Base-by-base conservation (phyloP, 306 rosid species). In the Ormosia semicastrata region DNA sequence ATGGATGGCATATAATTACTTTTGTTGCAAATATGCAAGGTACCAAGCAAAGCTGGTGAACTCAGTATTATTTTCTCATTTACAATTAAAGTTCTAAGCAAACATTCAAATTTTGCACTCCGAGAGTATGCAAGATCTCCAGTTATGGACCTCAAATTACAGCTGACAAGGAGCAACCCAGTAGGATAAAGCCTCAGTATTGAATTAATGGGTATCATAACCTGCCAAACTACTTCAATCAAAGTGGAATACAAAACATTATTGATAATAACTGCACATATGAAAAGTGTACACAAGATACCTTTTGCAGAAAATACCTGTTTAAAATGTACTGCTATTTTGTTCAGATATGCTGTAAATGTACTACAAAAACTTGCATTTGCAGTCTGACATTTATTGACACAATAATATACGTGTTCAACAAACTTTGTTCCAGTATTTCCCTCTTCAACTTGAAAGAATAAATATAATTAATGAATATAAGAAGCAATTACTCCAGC, bases 381-480 rank as follows among this genome's bases (percentile, higher is more conserved):
- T 85, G 86, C 75, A 72, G 88, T 81, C 75, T 71, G 89, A 81
- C 94, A 89, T 85, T 88, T 95, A 80, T 82, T 76, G 69, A 82
- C 91, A 86, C 94, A 93, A 76, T 91, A 91, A 81, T 88, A 76
- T 77, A 95, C 86, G 79, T 90, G 89, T 66, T 93, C 95, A 89
- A 90, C 80, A 85, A 90, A 90, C 76, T 90, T 92, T 54, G 53
- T 81, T 83, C 89, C 94, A 34, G 49, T 30, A 62, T 47, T 86
- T 82, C 85, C 90, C 70, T 78, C 83, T 64, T 86, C 87, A 50
- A 84, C 93, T 97, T 93, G 92, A 65, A 84, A 81, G 65, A 75
- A 83, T 73, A 69, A 62, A 66, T 66, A 52, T 37, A 78, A 46
- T 73, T 29, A 18, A 65, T 54, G n/a, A 79, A 37, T 15, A 79